Base-by-base conservation (phyloP, 2,329 filamentous ascomycete species). In the Alternaria gansuensis region DNA sequence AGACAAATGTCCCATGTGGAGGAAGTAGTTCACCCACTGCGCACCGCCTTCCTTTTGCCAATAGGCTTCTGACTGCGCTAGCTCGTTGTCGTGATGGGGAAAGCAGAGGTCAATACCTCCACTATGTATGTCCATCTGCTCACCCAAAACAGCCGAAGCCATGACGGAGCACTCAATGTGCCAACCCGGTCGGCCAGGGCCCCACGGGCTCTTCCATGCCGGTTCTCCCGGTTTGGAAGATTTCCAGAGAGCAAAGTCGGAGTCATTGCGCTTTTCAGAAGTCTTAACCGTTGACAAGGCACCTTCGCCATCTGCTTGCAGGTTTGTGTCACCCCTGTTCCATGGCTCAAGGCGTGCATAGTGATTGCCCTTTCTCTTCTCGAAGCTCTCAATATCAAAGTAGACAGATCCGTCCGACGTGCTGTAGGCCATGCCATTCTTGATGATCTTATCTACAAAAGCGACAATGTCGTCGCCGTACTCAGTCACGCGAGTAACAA, bases 111-210 rank as follows among this genome's bases (percentile, higher is more conserved):
- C 94, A 60, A 97, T 90, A 57, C 94, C 94, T 28, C 94, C 93
- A 23, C 92, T 96, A 77, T 97, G 94, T 53, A 97, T 91, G 75
- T 98, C 94, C 82, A 98, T 93, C 61, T 89, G 85, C 28, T 88
- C 84, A 5, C 93, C 93, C 1, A 98, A 81, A n/a, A 93, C 85
- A 64, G 93, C 91, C 2, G 91, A 94, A 0, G 93, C 93, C 94
- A 98, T 97, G 14, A 93, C 93, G 1, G 90, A 93, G 87, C 94
- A 97, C 80, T 97, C 93, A 71, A 97, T 97, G 74, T 97, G 94
- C 94, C 94, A 98, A 17, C 94, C 94, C 1, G 94, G 94, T 43
- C 94, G 84, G 4, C 93, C 93, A 55, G 88, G 84, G 4, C 94
- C 93, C 93, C 94, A 98, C 3, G 88, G 88, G 68, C 90, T 95